phyloP scores from a whole-genome alignment of 192 early-diverging fungal genomes.

The Diversispora epigaea region DNA sequence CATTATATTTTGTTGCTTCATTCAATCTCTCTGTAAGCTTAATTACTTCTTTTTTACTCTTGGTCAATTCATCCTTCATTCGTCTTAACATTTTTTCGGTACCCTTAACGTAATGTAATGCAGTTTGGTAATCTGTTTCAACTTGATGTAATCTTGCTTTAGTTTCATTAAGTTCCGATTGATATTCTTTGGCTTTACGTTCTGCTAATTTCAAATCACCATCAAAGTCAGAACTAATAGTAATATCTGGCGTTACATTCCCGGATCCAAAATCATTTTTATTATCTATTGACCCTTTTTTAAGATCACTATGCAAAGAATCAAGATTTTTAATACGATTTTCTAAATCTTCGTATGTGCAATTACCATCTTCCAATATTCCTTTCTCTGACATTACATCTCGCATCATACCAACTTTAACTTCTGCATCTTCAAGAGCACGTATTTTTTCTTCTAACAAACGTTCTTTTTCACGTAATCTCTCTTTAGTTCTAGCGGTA shows the following conservation, averaged over 20 bases:
- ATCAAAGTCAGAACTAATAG: not conserved
- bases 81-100: constrained; percentile 38
- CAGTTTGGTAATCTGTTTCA: constrained; percentile 45
- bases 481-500: constrained; percentile 36
- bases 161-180: constrained; percentile 26
- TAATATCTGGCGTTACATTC: not conserved
- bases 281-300: constrained; percentile 23
- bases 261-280: not conserved
- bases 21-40: constrained; percentile 8
- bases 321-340: constrained; percentile 34
- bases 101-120: constrained; percentile 38
- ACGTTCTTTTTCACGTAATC: constrained; percentile 46
- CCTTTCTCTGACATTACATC: constrained; percentile 48
- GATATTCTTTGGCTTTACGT: not conserved
- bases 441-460: constrained; percentile 39
- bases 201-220: constrained; percentile 13
- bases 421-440: constrained; percentile 52
- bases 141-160: constrained; percentile 39
- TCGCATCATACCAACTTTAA: constrained; percentile 50
- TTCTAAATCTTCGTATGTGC: constrained; percentile 31
- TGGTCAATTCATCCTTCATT: constrained; percentile 37
- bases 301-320: constrained; percentile 32
- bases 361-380: constrained; percentile 39
- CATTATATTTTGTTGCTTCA: constrained; percentile 27
- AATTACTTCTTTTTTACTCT: constrained; percentile 22